Base-by-base conservation (phyloP, 2,329 filamentous ascomycete genomes). In the Metarhizium sp. region DNA sequence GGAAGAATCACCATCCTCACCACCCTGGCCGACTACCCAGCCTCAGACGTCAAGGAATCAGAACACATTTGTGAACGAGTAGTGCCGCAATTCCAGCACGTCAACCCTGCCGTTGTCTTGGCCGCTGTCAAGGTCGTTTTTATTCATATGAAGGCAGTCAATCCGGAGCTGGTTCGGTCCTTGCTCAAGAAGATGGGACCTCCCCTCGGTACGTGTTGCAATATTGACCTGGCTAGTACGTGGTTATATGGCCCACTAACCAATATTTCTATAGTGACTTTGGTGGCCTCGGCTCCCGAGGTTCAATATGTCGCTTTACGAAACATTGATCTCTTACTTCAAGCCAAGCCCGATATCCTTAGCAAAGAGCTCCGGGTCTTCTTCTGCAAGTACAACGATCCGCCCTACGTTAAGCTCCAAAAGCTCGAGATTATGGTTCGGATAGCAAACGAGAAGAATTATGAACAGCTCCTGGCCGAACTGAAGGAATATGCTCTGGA, bases 381-480 rank as follows among this genome's bases (percentile, higher is more conserved):
- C 76, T 99, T 99, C 76, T 99, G 94, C 86, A 99, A 99, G 75
- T 99, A 99, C 76, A 97, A 97, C 69, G 94, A 99, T 64, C 92
- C 94, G 2, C 91, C 91, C 25, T 99, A 99, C 69, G 86, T 99
- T 65, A 99, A 99, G 72, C 84, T 99, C 58, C 88, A 96, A 68
- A 99, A 99, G 69, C 82, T 99, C 51, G 94, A 99, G 69, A 97
- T 97, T 60, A 97, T 99, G 94, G 92, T 99, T 50, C 86, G 94
- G 71, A 97, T 99, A 84, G 90, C 92, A 58, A 97, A 96, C 73
- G 92, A 96, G 63, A 88, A 87, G 68, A 99, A 97, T 67, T 92
- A 92, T 58, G 94, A 99, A 67, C 94, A 97, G 68, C 78, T 99
- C 30, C 77, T 99, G 16, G 88, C 92, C 11, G 94, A 99, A 70